Evolutionary conservation across 345 rosid genomes (phyloP), one percentile per base, ranked within the genome.

Genomic region (Eucalyptus polybractea): DNA sequence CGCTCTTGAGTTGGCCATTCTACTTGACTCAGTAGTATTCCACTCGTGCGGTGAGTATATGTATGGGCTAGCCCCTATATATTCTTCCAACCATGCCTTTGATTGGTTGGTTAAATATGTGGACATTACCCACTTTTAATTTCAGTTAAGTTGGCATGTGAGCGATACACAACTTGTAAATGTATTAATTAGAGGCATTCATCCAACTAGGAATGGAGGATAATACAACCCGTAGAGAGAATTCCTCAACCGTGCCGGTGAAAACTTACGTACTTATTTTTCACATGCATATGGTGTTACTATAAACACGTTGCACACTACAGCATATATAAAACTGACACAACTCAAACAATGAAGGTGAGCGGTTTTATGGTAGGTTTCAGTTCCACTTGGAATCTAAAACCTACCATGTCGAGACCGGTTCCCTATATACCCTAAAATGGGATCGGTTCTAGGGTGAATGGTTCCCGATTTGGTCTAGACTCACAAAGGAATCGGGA

Each of bases 21-120:
- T 51, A 90, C 89, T 88, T n/a, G 88, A 90, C 90, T 72, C 56
- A 90, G 91, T 62, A 87, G 90, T 89, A 89, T 87, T 89, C 67
- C 89, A 87, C 76, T 87, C 60, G 51, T 83, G 86, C 90, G 51
- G 87, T 31, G 88, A 56, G 89, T 29, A 53, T 42, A 47, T 47
- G 72, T 50, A 33, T 88, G 86, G 87, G 87, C 81, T 87, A 65
- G 69, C 88, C 47, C 67, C 16, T 6, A 2, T 76, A 76, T 21
- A 40, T 76, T 76, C 83, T 76, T 72, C 83, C 25, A 21, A 45
- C 49, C 49, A 45, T 45, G 49, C 49, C 4, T 45, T 45, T 45
- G 49, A 45, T 45, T 45, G 49, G 49, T 45, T 45, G 49, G 49
- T 45, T 45, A 45, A 45, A 45, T 45, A 45, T 45, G 49, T 45